Percentiles rank a stretch among this genome's conserved stretches.
These are phyloP conservation scores for Fusarium pininemorale DNA, from an alignment of 2,329 filamentous ascomycete genomes.

Conservation along the genomic window DNA sequence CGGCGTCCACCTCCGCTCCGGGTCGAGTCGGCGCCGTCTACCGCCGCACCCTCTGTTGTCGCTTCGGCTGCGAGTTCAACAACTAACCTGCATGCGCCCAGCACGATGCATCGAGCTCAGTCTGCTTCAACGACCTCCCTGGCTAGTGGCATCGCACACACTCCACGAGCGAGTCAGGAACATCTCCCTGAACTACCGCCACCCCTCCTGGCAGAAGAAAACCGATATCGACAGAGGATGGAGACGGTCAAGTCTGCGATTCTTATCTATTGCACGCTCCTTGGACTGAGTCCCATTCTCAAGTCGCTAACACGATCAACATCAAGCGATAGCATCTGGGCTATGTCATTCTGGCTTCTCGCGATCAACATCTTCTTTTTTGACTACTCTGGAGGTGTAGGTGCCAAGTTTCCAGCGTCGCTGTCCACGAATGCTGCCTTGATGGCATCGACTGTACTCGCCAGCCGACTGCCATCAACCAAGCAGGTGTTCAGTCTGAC, in stretches of 20 bases:
- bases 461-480: constrained; percentile 86
- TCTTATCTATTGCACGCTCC: constrained; percentile 90
- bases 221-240: constrained; percentile 63
- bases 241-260: constrained; percentile 91
- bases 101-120: constrained; percentile 53
- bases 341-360: constrained; percentile 91
- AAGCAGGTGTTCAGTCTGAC: constrained; percentile 95
- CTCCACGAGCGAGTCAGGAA: constrained; percentile 44
- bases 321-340: constrained; percentile 95
- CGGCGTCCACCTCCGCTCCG: constrained; percentile 47
- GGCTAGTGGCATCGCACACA: constrained; percentile 46
- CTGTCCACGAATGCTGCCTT: constrained; percentile 95
- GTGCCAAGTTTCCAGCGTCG: constrained; percentile 72
- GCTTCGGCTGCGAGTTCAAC: constrained; percentile 57
- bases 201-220: constrained; percentile 48
- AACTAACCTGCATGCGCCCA: constrained; percentile 51
- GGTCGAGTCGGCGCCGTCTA: constrained; percentile 41
- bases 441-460: constrained; percentile 95
- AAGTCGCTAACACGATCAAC: constrained; percentile 96
- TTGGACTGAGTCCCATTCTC: constrained; percentile 92
- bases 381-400: constrained; percentile 83
- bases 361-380: constrained; percentile 98
- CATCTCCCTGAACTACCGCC: constrained; percentile 43
- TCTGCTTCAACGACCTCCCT: constrained; percentile 66
- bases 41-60: constrained; percentile 35